phyloP scores from a whole-genome alignment of 2,329 filamentous ascomycete species.

The Clarireedia paspali region DNA sequence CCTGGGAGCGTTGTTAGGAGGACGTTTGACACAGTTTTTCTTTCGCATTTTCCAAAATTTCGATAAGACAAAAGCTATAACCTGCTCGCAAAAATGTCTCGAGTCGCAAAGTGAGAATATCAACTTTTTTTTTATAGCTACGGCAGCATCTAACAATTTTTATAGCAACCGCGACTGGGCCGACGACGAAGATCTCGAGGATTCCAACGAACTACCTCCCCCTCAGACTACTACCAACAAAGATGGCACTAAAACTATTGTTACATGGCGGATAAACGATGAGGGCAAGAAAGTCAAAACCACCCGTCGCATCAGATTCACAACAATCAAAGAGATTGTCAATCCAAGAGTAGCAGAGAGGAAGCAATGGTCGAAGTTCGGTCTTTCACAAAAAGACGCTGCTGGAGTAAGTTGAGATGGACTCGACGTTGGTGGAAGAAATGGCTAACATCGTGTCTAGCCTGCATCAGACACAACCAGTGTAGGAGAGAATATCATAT shows the following conservation, averaged over 20 bases:
- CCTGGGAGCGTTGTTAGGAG: neutral
- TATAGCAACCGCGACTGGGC: constrained; percentile 66
- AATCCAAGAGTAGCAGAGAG: constrained; percentile 96
- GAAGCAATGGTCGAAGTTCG: constrained; percentile 90
- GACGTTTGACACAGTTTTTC: neutral
- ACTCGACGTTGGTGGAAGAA: neutral
- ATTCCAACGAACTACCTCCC: constrained; percentile 59
- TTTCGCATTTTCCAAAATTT: neutral
- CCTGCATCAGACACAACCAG: constrained; percentile 14
- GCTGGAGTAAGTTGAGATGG: constrained; percentile 43
- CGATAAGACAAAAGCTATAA: neutral
- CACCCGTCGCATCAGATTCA: constrained; percentile 89
- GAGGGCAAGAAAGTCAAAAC: constrained; percentile 95
- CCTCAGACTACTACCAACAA: constrained; percentile 92
- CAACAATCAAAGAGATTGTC: constrained; percentile 83
- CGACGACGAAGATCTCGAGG: constrained; percentile 78
- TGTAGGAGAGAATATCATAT: constrained; percentile 84
- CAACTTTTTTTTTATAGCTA: neutral
- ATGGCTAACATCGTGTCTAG: constrained; percentile 3
- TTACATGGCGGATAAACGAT: constrained; percentile 86
- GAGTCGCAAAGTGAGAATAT: constrained; percentile 36
- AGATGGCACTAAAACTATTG: constrained; percentile 94
- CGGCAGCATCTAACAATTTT: constrained; percentile 14
- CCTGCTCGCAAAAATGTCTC: constrained; percentile 33
- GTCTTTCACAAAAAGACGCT: constrained; percentile 76